Percentiles rank a stretch among this genome's conserved stretches.
Conservation (phyloP, 768 basidiomycete species). For the Termitomyces sp. region DNA sequence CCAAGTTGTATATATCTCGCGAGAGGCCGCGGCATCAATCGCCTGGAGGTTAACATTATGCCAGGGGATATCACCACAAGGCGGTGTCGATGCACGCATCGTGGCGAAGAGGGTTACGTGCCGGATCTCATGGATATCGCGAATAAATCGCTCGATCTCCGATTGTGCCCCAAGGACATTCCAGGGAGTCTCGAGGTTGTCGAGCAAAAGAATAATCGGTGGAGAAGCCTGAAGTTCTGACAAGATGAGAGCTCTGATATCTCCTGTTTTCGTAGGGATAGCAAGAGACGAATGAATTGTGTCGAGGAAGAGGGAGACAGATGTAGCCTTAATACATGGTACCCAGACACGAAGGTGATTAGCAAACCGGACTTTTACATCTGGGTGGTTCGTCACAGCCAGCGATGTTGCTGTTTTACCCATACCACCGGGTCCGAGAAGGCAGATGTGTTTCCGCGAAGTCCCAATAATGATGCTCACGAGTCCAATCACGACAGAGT, state of each 20-base stretch:
- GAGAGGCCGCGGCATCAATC: conserved; percentile 15
- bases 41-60: conserved; percentile 10
- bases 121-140: conserved; percentile 1
- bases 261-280: conserved; percentile 16
- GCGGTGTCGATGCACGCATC: conserved; percentile 24
- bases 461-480: conserved; percentile 2
- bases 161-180: conserved; percentile 15
- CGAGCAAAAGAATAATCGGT: conserved; percentile 26
- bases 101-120: conserved; percentile 27
- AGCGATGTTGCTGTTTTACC: conserved; percentile 34
- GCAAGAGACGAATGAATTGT: conserved; percentile 16
- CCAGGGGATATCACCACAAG: conserved; percentile 22
- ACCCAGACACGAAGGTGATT: conserved; percentile 22
- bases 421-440: conserved; percentile 29
- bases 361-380: conserved; percentile 17
- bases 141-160: conserved; percentile 19
- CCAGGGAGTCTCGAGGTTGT: conserved; percentile 38
- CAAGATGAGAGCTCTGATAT: conserved; percentile 15
- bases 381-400: conserved; percentile 21
- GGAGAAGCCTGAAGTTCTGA: conserved; percentile 17
- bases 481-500: conserved; percentile 12
- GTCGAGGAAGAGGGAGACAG: conserved; percentile 16
- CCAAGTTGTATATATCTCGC: conserved; percentile 15
- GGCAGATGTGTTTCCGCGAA: conserved; percentile 13
- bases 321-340: conserved; percentile 26